Evolutionary conservation across 208 protist genomes (phyloP), one percentile per base, ranked within the genome.

Genomic region (Tritrichomonas musculus): DNA sequence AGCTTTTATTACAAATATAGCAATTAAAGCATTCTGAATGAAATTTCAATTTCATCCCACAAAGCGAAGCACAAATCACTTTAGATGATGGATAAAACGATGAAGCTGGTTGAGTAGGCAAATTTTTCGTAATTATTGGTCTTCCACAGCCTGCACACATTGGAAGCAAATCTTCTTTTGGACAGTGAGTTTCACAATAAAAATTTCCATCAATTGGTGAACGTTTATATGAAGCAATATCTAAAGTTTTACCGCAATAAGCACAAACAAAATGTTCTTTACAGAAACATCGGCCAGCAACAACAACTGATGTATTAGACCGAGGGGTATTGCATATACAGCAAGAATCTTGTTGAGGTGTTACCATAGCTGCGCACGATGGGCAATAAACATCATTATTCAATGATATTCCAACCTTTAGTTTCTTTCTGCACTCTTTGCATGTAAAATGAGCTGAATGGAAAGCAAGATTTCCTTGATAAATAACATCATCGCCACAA

Each of bases 361-460:
- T 39, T 9, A 53, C 47, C 2, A 27, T 47, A 13, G 53, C 13
- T 4, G 77, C 44, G 47, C 77, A 88, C 5, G 20, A 25, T 50
- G 27, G 8, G 27, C 77, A 88, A 36, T 88, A 88, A 39, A 88
- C n/a, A 39, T 88, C 77, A 4, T 57, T 57, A 49, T 47, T 47
- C 11, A 88, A 17, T 53, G 27, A 88, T 39, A 57, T 36, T 14
- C 47, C 8, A n/a, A 53, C 47, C 0, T 53, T 22, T 4, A 88
- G 20, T 33, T 41, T 20, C 36, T 60, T 17, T n/a, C 47, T 39
- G 47, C 77, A 88, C 57, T 88, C 27, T 57, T 57, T 88, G 77
- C 77, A 88, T 57, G 77, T 88, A 27, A 88, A 88, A n/a, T 88
- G 77, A 14, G 47, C 33, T 57, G 20, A 14, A 39, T 88, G 77